Percentiles rank a stretch among this genome's conserved stretches.
phyloP scores from a whole-genome alignment of 148 eudicot genomes.

The Persicaria maculosa region DNA sequence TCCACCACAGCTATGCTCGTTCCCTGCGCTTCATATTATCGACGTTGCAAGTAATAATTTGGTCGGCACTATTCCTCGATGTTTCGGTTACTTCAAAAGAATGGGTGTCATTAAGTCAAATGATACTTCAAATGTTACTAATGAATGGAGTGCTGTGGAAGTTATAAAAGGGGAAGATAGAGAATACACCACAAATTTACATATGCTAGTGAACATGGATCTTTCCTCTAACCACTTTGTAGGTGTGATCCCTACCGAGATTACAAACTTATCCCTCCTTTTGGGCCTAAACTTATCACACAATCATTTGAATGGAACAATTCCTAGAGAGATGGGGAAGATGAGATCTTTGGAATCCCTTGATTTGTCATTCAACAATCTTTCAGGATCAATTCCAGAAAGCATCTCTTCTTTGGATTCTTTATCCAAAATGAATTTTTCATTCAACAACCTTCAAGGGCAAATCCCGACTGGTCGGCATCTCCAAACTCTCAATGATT shows the following conservation, averaged over 20 bases:
- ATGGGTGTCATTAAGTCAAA: no score
- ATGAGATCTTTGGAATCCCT: slow-evolving; percentile 9
- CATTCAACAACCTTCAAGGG: no score
- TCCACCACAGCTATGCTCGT: slow-evolving; percentile 23
- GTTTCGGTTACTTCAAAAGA: no score
- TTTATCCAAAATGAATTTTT: no score
- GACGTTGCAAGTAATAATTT: slow-evolving; percentile 30
- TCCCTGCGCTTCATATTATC: slow-evolving; percentile 20
- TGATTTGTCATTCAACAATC: no score
- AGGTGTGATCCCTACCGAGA: slow-evolving; percentile 15
- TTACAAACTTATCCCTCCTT: slow-evolving; percentile 7
- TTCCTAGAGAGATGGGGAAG: slow-evolving; percentile 15
- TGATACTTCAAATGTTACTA: slow-evolving; percentile 14
- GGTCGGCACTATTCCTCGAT: slow-evolving; percentile 12
- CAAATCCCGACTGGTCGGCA: no score
- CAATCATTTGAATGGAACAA: slow-evolving; percentile 13
- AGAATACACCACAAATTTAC: no score
- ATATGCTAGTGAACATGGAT: no score
- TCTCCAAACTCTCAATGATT: no score
- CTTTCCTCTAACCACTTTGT: slow-evolving; percentile 13
- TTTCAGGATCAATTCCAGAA: no score
- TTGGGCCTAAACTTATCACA: slow-evolving; percentile 14
- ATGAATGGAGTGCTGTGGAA: slow-evolving; percentile 12
- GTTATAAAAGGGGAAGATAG: slow-evolving; percentile 11
- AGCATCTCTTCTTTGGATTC: no score